A percentile compares a stretch with the other conserved stretches of the same genome.
These are phyloP conservation scores for Epichloe typhina DNA, from an alignment of 2,329 filamentous ascomycete species.

Conservation along the genomic window DNA sequence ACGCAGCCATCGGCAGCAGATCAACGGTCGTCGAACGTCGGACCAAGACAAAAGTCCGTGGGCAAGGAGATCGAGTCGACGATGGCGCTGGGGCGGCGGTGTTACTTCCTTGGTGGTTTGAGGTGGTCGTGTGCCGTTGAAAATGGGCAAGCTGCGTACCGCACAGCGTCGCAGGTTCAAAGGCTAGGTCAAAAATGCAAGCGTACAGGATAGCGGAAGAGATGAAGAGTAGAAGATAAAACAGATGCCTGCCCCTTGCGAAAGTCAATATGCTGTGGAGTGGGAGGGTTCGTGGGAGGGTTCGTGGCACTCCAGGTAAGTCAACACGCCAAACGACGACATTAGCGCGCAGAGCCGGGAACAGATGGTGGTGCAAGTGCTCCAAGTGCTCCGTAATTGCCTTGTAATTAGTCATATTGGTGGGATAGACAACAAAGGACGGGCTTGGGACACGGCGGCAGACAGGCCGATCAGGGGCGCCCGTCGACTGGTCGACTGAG, in stretches of 20 bases:
- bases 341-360: too few relatives aligned
- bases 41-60: background rate
- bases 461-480: too few relatives aligned
- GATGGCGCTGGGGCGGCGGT: background rate
- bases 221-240: background rate
- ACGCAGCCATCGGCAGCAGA: constrained; percentile 6
- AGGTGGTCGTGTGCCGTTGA: background rate
- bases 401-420: too few relatives aligned
- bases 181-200: constrained; percentile 1
- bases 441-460: too few relatives aligned
- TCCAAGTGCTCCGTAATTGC: too few relatives aligned
- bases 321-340: too few relatives aligned
- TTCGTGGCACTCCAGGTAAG: too few relatives aligned
- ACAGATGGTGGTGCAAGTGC: too few relatives aligned
- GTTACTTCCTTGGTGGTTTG: background rate
- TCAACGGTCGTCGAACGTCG: background rate
- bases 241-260: background rate
- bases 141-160: background rate
- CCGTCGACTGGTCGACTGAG: too few relatives aligned
- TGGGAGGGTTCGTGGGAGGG: background rate
- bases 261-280: background rate
- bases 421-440: too few relatives aligned
- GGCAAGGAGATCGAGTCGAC: background rate
- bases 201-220: constrained; percentile 1
- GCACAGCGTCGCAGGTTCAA: constrained; percentile 4